Percentiles rank a stretch among this genome's conserved stretches.
phyloP scores from a whole-genome alignment of 2,329 filamentous ascomycete genomes.

The Pleurostoma richardsiae region DNA sequence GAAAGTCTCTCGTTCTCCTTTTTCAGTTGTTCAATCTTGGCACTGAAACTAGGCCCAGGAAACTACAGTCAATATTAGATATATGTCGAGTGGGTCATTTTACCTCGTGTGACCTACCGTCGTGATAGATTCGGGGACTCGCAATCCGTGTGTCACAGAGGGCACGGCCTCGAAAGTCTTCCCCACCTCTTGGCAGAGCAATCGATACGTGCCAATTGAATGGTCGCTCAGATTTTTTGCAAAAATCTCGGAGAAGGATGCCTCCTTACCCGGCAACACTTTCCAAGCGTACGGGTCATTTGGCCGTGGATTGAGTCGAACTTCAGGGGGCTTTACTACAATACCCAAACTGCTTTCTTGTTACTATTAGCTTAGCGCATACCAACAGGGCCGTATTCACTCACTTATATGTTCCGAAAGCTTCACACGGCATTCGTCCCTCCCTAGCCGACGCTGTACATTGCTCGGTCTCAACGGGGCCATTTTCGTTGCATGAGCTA shows the following conservation, averaged over 20 bases:
- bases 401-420: slow-evolving; percentile 9
- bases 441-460: neutral
- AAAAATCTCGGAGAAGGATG: slow-evolving; percentile 5
- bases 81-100: neutral
- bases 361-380: slow-evolving; percentile 4
- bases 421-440: slow-evolving; percentile 4
- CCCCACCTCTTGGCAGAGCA: slow-evolving; percentile 8
- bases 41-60: neutral
- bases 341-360: slow-evolving; percentile 6
- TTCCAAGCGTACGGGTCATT: slow-evolving; percentile 9
- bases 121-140: neutral
- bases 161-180: slow-evolving; percentile 7
- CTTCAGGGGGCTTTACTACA: slow-evolving; percentile 6
- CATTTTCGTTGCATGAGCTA: neutral
- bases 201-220: slow-evolving; percentile 9
- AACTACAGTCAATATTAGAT: neutral
- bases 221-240: slow-evolving; percentile 10
- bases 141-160: neutral
- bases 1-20: neutral
- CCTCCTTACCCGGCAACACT: slow-evolving; percentile 7
- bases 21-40: neutral
- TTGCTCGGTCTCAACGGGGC: neutral
- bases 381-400: slow-evolving; percentile 3
- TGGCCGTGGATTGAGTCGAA: slow-evolving; percentile 8
- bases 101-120: neutral